Percentiles rank a stretch among this genome's conserved stretches.
Evolutionary conservation across 805 yeast species (phyloP).

Genomic region (Monosporozyma servazzii): DNA sequence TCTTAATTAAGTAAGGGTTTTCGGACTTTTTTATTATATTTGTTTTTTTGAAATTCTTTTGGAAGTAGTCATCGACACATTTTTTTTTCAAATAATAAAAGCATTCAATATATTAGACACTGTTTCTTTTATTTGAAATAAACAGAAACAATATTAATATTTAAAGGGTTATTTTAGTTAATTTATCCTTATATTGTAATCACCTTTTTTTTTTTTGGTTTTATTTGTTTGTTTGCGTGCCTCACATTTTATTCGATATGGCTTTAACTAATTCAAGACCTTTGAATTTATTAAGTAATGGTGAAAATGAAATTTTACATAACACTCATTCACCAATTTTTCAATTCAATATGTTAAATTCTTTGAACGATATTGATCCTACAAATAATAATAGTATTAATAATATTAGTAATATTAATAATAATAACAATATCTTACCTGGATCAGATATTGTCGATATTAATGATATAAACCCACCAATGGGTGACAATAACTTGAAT

Average conservation of each 20-base stretch:
- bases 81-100: background rate
- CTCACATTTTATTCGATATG: too few species aligned
- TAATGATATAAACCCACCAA: conserved; percentile 15
- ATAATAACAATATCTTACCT: conserved; percentile 4
- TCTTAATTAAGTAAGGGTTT: background rate
- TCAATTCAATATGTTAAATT: conserved; percentile 20
- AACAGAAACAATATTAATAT: too few species aligned
- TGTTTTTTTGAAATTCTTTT: background rate
- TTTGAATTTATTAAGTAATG: conserved; percentile 37
- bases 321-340: conserved; percentile 29
- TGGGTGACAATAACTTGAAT: conserved; percentile 1
- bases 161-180: background rate
- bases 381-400: background rate
- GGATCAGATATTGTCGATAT: conserved; percentile 13
- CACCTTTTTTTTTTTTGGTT: background rate
- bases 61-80: background rate
- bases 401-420: conserved; percentile 6
- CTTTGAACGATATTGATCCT: background rate
- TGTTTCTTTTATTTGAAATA: background rate
- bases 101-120: background rate
- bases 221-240: background rate
- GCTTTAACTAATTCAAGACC: conserved; percentile 65
- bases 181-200: background rate
- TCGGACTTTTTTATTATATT: background rate
- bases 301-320: conserved; percentile 29